These are phyloP conservation scores for Eucalyptus marginata DNA, from an alignment of 345 rosid species.

Conservation along the genomic window DNA sequence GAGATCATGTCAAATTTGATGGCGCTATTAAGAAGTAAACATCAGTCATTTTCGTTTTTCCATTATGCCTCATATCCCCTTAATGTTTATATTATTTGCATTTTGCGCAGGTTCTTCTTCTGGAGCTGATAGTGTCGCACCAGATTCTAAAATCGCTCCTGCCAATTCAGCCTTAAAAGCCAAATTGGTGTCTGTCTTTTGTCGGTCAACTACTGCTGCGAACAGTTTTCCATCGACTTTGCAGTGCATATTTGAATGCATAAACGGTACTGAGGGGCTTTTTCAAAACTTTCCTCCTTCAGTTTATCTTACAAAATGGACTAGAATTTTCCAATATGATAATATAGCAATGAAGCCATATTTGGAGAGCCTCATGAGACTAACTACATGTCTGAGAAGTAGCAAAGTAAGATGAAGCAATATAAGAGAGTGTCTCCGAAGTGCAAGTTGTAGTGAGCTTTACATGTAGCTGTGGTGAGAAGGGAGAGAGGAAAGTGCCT, in stretches of 20 bases:
- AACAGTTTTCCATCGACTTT: constrained; percentile 85
- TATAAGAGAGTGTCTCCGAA: not conserved
- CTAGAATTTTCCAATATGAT: not conserved
- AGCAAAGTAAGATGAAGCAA: not conserved
- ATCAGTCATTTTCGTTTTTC: not conserved
- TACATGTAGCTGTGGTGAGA: not conserved
- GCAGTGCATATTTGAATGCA: constrained; percentile 92
- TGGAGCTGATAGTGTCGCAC: constrained; percentile 39
- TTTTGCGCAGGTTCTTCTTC: constrained; percentile 51
- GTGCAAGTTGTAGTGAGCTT: not conserved
- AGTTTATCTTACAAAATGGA: not conserved
- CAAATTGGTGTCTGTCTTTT: constrained; percentile 67
- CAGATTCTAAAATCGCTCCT: constrained; percentile 59
- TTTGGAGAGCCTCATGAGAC: not conserved
- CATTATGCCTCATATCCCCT: not conserved
- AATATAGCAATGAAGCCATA: not conserved
- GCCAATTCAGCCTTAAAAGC: constrained; percentile 56
- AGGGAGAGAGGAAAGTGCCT: not conserved
- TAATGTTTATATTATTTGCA: not conserved
- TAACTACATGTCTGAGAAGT: not conserved
- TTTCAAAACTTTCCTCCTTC: not conserved
- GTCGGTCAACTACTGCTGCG: constrained; percentile 74
- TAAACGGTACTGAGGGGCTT: constrained; percentile 40
- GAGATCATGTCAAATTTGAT: not conserved
- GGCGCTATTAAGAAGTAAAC: not conserved